These are phyloP conservation scores for Coemansia umbellata DNA, from an alignment of 192 early-diverging fungal species.

Conservation along the genomic window DNA sequence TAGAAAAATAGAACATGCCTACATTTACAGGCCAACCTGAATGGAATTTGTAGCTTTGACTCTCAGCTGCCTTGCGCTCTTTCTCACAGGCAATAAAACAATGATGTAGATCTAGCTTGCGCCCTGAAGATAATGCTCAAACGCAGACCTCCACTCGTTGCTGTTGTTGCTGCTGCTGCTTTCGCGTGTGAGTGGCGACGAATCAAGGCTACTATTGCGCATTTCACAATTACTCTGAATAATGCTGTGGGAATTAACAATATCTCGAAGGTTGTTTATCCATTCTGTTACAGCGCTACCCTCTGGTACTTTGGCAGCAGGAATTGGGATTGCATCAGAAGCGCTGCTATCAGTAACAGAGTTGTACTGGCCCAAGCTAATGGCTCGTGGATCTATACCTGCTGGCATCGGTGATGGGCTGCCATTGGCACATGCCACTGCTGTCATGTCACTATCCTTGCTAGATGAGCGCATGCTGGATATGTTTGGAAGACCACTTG, in stretches of 20 bases:
- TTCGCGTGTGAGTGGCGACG: neutral
- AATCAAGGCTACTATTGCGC: neutral
- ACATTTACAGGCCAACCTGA: too few relatives aligned
- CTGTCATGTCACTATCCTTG: constrained; percentile 21
- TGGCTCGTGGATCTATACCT: neutral
- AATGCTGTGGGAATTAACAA: constrained; percentile 5
- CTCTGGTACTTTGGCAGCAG: too few relatives aligned
- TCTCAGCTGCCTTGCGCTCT: too few relatives aligned
- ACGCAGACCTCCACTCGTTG: neutral
- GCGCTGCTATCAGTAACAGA: too few relatives aligned
- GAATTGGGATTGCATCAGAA: too few relatives aligned
- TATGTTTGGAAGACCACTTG: constrained; percentile 5
- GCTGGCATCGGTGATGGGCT: neutral
- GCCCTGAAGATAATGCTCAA: neutral
- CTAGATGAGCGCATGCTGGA: constrained; percentile 9
- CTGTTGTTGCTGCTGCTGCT: neutral
- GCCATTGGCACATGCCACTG: neutral
- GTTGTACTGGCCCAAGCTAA: too few relatives aligned
- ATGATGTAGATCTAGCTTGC: neutral
- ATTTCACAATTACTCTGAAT: neutral
- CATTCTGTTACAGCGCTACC: constrained; percentile 11
- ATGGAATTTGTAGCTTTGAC: too few relatives aligned
- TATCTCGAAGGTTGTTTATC: constrained; percentile 9
- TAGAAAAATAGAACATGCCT: too few relatives aligned
- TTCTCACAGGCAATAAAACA: too few relatives aligned